Conservation (phyloP, 805 yeast genomes). For the Starmerella vaccinii region DNA sequence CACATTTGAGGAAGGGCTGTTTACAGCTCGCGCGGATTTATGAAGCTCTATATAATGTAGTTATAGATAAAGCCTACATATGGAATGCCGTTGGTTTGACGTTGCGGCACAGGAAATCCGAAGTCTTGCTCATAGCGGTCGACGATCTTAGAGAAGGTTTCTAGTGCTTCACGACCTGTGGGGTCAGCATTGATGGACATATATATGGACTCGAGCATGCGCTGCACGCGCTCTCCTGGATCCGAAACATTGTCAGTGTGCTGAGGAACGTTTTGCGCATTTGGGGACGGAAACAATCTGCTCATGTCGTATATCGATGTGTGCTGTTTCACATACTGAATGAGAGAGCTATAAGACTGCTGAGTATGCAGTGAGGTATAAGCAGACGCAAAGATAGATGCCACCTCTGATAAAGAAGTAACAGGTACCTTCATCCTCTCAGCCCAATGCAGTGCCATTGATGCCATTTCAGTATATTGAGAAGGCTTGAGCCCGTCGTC, state of each 20-base stretch:
- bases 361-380: constrained; percentile 11
- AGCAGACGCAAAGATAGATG: constrained; percentile 6
- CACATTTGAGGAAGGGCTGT: no score
- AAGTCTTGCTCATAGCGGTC: background rate
- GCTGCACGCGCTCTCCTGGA: background rate
- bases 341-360: background rate
- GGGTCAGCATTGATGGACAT: background rate
- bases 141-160: constrained; percentile 1
- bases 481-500: constrained; percentile 5
- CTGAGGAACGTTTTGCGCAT: background rate
- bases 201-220: background rate
- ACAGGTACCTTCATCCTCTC: background rate
- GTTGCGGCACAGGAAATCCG: background rate
- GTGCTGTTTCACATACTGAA: constrained; percentile 3
- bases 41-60: background rate
- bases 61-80: background rate
- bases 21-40: no score
- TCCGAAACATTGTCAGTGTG: background rate
- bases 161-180: constrained; percentile 5
- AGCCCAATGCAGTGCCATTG: constrained; percentile 1
- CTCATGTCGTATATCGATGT: constrained; percentile 1
- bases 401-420: background rate
- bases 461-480: constrained; percentile 7
- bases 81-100: background rate
- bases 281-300: background rate